phyloP scores from a whole-genome alignment of 176 grass and related monocot species.

The Aegilops longissima region DNA sequence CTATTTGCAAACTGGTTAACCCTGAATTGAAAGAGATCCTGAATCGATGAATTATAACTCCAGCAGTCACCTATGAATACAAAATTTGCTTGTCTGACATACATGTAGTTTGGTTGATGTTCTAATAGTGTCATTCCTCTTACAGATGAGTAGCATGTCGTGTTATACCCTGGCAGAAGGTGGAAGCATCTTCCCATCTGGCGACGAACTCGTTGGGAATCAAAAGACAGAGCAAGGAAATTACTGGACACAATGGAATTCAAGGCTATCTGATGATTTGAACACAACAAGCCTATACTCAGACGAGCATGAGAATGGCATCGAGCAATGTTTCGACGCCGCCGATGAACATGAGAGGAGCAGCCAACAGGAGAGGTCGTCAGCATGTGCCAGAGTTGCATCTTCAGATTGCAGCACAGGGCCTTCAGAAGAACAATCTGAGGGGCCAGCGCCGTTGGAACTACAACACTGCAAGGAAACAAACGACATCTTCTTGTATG shows the following conservation, averaged over 20 bases:
- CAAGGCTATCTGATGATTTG: background rate
- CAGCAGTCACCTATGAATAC: background rate
- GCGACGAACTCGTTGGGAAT: slow-evolving; percentile 26
- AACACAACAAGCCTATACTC: background rate
- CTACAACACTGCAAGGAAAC: slow-evolving; percentile 13
- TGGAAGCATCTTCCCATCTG: slow-evolving; percentile 7
- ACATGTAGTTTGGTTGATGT: background rate
- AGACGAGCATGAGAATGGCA: background rate
- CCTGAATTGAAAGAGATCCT: background rate
- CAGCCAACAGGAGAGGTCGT: background rate
- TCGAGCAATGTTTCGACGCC: background rate
- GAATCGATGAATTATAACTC: background rate
- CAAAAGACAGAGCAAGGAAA: slow-evolving; percentile 5
- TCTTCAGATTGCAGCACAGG: slow-evolving; percentile 10
- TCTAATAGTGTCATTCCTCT: background rate
- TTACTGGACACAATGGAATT: slow-evolving; percentile 39
- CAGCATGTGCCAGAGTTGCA: background rate
- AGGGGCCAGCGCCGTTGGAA: background rate
- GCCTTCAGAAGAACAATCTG: slow-evolving; percentile 18
- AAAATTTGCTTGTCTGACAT: background rate
- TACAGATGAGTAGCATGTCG: slow-evolving; percentile 46
- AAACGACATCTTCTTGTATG: slow-evolving; percentile 59
- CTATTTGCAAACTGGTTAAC: background rate
- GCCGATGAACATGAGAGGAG: background rate
- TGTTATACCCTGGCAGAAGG: slow-evolving; percentile 32